Percentiles rank a stretch among this genome's conserved stretches.
phyloP scores from a whole-genome alignment of 2,329 filamentous ascomycete species.

The Botrytis paeoniae region DNA sequence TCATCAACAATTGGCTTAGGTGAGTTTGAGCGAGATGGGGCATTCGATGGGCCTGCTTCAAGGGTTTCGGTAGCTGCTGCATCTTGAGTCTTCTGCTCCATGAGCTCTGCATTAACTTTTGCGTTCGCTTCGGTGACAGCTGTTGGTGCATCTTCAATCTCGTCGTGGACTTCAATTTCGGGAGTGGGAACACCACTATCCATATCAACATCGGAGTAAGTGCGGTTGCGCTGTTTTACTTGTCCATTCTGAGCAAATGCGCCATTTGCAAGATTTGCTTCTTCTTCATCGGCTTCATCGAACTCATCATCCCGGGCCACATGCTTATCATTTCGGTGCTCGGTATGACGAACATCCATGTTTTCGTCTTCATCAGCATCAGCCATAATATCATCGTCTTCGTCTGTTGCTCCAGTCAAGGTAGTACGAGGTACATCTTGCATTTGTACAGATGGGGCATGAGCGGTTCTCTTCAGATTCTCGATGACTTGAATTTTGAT shows the following conservation, averaged over 20 bases:
- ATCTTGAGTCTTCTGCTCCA: conserved; percentile 35
- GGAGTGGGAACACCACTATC: conserved; percentile 49
- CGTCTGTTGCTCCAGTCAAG: conserved; percentile 60
- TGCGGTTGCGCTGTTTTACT: conserved; percentile 55
- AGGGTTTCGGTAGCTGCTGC: conserved; percentile 16
- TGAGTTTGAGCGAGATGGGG: conserved; percentile 34
- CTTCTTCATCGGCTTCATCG: conserved; percentile 87
- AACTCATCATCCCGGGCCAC: conserved; percentile 76
- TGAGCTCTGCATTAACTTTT: conserved; percentile 35
- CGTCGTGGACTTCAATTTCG: conserved; percentile 29
- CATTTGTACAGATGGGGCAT: conserved; percentile 88
- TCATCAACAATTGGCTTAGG: conserved; percentile 31
- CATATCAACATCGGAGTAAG: conserved; percentile 49
- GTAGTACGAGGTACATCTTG: conserved; percentile 67
- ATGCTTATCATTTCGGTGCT: conserved; percentile 78
- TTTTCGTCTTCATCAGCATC: conserved; percentile 81
- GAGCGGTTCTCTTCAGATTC: conserved; percentile 81
- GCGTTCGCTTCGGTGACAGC: conserved; percentile 35
- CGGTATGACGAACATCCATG: conserved; percentile 76
- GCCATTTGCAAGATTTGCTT: conserved; percentile 70
- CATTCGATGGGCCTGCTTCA: conserved; percentile 35
- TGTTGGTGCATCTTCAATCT: conserved; percentile 32
- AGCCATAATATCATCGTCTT: conserved; percentile 63
- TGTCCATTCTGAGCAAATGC: conserved; percentile 49
- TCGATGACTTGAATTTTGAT: conserved; percentile 80